Percentiles rank a stretch among this genome's conserved stretches.
Evolutionary conservation across 2,329 filamentous ascomycete species (phyloP).

Genomic region (Aspergillus sergii): DNA sequence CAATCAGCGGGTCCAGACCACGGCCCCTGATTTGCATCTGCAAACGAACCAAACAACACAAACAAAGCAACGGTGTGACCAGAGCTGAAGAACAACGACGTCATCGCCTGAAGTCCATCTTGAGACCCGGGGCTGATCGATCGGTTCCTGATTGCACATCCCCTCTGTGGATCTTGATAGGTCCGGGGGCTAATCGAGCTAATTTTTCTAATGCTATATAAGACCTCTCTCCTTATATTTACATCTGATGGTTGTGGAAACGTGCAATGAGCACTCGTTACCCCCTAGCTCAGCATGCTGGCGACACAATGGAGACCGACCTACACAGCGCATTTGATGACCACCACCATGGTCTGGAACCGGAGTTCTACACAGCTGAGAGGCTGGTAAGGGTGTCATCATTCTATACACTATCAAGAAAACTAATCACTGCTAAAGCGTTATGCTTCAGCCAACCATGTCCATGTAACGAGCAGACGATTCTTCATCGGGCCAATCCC

Average conservation of each 20-base stretch:
- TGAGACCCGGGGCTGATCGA: not conserved
- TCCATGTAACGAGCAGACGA: conserved; percentile 63
- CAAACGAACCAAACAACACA: conserved; percentile 28
- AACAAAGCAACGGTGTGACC: conserved; percentile 28
- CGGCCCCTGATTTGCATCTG: conserved; percentile 4
- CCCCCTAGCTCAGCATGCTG: conserved; percentile 22
- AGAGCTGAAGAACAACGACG: conserved; percentile 25
- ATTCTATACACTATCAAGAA: not conserved
- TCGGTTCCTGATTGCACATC: conserved; percentile 6
- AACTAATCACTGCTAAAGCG: conserved; percentile 41
- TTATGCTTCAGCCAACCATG: conserved; percentile 63
- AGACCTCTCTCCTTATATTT: conserved; percentile 4
- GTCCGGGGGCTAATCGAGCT: not conserved
- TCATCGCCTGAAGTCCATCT: conserved; percentile 28
- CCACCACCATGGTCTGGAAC: conserved; percentile 42
- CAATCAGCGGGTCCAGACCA: conserved; percentile 19
- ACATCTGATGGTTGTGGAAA: not conserved
- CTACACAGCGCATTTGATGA: conserved; percentile 22
- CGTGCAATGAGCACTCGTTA: conserved; percentile 31
- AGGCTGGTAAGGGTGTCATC: conserved; percentile 49
- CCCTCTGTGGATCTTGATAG: conserved; percentile 3
- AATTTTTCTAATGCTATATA: conserved; percentile 4
- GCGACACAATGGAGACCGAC: conserved; percentile 23
- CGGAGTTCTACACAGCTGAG: conserved; percentile 57
- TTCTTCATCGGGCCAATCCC: conserved; percentile 69